Evolutionary conservation across 2,329 filamentous ascomycete species (phyloP), one percentile per base, ranked within the genome.

Genomic region (Apiospora hydei): DNA sequence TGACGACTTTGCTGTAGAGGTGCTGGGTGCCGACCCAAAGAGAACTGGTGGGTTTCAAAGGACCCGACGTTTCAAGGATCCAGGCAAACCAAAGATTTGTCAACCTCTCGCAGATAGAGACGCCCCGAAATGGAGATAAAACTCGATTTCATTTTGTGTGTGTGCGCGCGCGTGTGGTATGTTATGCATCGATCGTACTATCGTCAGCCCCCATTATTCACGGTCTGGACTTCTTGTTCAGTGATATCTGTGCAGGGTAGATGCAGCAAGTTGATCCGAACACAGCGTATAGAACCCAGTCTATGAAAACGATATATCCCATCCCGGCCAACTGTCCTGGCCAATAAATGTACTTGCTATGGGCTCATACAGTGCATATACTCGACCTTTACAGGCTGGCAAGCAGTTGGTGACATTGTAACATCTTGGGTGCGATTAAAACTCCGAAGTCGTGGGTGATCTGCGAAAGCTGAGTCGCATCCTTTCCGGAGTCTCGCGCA

Each of bases 41-140:
- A 18, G 57, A 41, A 41, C 57, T 64, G 57, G 57, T 64, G 57
- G 57, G 53, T 61, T 61, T 61, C 53, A 61, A 61, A 61, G 53
- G 57, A 41, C 21, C 34, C 57, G 34, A 64, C 34, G 57, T 64
- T 64, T 41, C 57, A 64, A 41, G 57, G 57, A 64, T 64, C 57
- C 57, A 41, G 57, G 57, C 34, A 38, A 64, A 41, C 57, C 57
- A 64, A 24, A 21, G 30, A 64, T 64, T 64, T 64, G 34, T 64
- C 57, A 64, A 64, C 30, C 53, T 34, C 53, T 64, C 34, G 30
- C 53, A 61, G 30, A 38, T n/a, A 61, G 14, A 7, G 38, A 38
- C 30, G 18, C 30, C 21, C 30, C 16, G 53, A 61, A 38, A 34
- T 41, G 57, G 57, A n/a, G 57, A n/a, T 64, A 41, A 38, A 38